These are phyloP conservation scores for Coemansia sp. DNA, from an alignment of 192 early-diverging fungal species.

Conservation along the genomic window DNA sequence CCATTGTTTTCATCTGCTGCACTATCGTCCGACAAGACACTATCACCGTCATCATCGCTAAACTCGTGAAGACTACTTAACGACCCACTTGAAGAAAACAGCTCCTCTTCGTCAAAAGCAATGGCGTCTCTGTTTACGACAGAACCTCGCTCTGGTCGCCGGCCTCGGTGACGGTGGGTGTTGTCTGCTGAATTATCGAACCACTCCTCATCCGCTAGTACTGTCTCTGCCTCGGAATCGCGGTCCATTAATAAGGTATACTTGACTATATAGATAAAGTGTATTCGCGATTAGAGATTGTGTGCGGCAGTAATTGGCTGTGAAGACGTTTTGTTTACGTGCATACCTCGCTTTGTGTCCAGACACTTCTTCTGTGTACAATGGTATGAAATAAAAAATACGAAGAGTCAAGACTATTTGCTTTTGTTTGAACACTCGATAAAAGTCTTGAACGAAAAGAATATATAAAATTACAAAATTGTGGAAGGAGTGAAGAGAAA, in stretches of 20 bases:
- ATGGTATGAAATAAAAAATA: no score
- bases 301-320: no score
- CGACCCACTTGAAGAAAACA: conserved; percentile 45
- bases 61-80: conserved; percentile 50
- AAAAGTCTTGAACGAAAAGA: no score
- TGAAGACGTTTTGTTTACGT: no score
- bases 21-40: background rate
- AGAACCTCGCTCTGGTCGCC: conserved; percentile 8
- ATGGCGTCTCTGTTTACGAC: conserved; percentile 3
- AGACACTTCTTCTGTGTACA: no score
- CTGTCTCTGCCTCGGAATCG: conserved; percentile 44
- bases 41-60: conserved; percentile 26
- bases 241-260: conserved; percentile 20
- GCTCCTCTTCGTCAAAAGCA: conserved; percentile 42
- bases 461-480: no score
- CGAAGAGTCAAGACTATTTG: no score
- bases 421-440: no score
- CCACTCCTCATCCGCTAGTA: conserved; percentile 45
- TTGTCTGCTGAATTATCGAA: conserved; percentile 11
- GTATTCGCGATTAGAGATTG: no score
- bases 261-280: no score
- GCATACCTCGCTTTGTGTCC: no score
- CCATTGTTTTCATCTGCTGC: conserved; percentile 4
- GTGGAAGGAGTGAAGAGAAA: no score
- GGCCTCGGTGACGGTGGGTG: background rate